Evolutionary conservation across 345 rosid species (phyloP).

Genomic region (Raphanus sativus): DNA sequence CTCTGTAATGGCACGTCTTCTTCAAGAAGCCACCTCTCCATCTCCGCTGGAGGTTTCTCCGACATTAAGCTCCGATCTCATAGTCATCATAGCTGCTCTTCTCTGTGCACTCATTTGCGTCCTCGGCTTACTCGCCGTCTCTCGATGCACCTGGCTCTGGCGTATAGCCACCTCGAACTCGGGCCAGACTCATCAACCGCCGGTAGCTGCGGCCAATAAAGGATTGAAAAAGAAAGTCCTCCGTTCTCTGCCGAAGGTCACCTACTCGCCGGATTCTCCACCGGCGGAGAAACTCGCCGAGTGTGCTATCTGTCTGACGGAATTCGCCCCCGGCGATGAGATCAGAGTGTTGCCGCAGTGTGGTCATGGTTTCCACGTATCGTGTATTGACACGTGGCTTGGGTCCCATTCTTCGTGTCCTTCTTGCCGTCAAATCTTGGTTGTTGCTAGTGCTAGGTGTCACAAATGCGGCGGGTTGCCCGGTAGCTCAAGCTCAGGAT

Average conservation of each 20-base stretch:
- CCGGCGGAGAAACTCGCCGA: slow-evolving; percentile 48
- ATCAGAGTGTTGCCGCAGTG: slow-evolving; percentile 86
- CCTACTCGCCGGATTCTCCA: slow-evolving; percentile 54
- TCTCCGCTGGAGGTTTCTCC: slow-evolving; percentile 36
- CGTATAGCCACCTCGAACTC: slow-evolving; percentile 35
- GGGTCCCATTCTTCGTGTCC: slow-evolving; percentile 95
- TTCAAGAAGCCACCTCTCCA: slow-evolving; percentile 29
- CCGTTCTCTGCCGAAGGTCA: slow-evolving; percentile 64
- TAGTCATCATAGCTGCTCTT: slow-evolving; percentile 80
- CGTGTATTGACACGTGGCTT: slow-evolving; percentile 91
- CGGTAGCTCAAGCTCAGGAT: slow-evolving; percentile 40
- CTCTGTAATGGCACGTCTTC: slow-evolving; percentile 67
- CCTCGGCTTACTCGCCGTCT: slow-evolving; percentile 79
- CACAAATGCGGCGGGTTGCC: slow-evolving; percentile 79
- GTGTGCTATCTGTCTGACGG: slow-evolving; percentile 78
- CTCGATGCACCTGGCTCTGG: slow-evolving; percentile 92
- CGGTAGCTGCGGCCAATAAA: slow-evolving; percentile 52
- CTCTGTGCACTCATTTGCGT: slow-evolving; percentile 85
- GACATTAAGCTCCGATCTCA: slow-evolving; percentile 65
- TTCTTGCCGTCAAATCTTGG: slow-evolving; percentile 79
- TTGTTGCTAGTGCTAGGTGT: slow-evolving; percentile 57
- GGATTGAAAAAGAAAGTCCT: slow-evolving; percentile 84
- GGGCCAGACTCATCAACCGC: slow-evolving; percentile 11
- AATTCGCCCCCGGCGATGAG: slow-evolving; percentile 74
- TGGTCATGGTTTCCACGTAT: slow-evolving; percentile 82